Conservation (phyloP, 306 rosid species). For the Rubus parviflorus region DNA sequence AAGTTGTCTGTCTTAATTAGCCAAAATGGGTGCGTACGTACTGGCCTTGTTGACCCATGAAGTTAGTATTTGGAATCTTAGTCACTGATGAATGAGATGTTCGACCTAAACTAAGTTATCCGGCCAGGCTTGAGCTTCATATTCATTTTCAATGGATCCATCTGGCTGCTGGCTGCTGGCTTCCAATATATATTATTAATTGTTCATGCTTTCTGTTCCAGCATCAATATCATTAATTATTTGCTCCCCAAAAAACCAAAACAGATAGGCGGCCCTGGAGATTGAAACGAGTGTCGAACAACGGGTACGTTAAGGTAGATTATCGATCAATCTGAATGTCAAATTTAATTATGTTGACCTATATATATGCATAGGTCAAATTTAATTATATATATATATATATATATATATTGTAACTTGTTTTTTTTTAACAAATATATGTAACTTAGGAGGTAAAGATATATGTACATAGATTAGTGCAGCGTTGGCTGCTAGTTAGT, state of each 20-base stretch:
- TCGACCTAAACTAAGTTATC: not conserved
- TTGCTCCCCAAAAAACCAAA: not conserved
- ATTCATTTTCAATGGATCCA: not conserved
- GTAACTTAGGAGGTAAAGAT: not conserved
- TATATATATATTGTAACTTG: too few relatives aligned
- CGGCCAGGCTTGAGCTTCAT: not conserved
- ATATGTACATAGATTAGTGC: too few relatives aligned
- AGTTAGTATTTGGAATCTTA: not conserved
- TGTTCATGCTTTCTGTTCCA: not conserved
- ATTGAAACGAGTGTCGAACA: not conserved
- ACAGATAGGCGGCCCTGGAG: not conserved
- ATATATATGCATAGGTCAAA: not conserved
- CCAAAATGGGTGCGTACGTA: not conserved
- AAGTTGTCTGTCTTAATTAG: too few relatives aligned
- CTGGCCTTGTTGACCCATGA: not conserved
- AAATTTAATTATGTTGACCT: not conserved
- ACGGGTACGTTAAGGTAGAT: not conserved
- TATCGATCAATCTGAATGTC: not conserved
- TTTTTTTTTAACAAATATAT: too few relatives aligned
- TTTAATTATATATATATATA: not conserved
- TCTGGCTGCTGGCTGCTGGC: not conserved
- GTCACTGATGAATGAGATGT: constrained; percentile 11
- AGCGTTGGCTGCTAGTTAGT: too few relatives aligned
- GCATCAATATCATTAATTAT: not conserved
- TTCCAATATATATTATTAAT: not conserved